Evolutionary conservation across 345 rosid genomes (phyloP), one percentile per base, ranked within the genome.

Genomic region (Euphorbia tirucalli): DNA sequence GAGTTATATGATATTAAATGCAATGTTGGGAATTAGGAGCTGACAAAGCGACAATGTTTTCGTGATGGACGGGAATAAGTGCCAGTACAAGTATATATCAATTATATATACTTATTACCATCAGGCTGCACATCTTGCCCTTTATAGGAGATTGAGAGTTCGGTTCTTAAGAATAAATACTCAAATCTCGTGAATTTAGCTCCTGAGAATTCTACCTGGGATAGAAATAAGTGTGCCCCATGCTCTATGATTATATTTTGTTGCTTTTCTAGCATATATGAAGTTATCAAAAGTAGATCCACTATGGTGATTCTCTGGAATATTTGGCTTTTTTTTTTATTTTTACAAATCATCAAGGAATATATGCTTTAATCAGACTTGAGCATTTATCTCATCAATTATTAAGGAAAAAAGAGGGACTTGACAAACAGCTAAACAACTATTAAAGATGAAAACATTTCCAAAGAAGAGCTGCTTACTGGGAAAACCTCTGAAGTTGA

Each of bases 251-350:
- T 41, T 37, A 41, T 61, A 64, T 72, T 66, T 69, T 60, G 3
- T 61, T 74, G 50, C 41, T 64, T 21, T n/a, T n/a, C n/a, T 41
- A 41, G 28, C 64, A 68, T 16, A 24, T 69, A 31, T 27, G 30
- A 72, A 68, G 43, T 60, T 65, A 18, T 55, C 7, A 75, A 79
- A 78, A 75, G 71, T 56, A 46, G 54, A 69, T 68, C 84, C 77
- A 58, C 66, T 72, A 37, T 68, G 43, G 28, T 69, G 83, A 76
- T 82, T 85, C 79, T 73, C 16, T 65, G 56, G 78, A 65, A 64
- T 52, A 73, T 49, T 55, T 24, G 66, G 32, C 21, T 57, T 66
- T 37, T 37, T 62, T 39, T 61, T 46, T 13, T 21, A 49, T 16
- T 19, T 43, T 46, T 62, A n/a, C 25, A 67, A 65, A 50, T 64